phyloP scores from a whole-genome alignment of 495 filamentous ascomycete species.

The Rusavskia elegans region DNA sequence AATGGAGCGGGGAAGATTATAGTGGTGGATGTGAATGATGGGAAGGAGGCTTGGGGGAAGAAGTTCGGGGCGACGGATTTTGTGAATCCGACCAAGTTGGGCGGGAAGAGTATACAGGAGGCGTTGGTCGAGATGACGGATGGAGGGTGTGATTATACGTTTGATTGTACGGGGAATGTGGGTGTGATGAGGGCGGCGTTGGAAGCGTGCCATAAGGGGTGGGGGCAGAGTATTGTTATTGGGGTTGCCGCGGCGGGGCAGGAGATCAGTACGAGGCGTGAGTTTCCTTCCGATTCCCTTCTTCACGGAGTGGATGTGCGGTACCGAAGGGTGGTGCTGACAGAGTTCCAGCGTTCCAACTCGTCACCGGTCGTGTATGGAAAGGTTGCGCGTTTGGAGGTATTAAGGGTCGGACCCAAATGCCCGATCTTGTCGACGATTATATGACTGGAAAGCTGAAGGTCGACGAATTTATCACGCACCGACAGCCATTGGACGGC shows the following conservation, averaged over 20 bases:
- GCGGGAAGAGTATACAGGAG: constrained; percentile 65
- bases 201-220: constrained; percentile 98
- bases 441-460: constrained; percentile 82
- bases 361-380: constrained; percentile 95
- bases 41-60: constrained; percentile 77
- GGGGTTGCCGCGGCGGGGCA: constrained; percentile 95
- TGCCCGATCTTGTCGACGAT: constrained; percentile 76
- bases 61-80: constrained; percentile 97
- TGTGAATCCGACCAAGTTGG: constrained; percentile 76
- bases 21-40: constrained; percentile 84
- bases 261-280: constrained; percentile 91
- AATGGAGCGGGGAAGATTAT: constrained; percentile 82
- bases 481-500: constrained; percentile 59
- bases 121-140: constrained; percentile 97
- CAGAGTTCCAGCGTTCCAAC: constrained; percentile 66
- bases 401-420: constrained; percentile 90
- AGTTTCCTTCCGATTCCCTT: constrained; percentile 23
- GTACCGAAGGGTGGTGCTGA: constrained; percentile 2
- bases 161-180: constrained; percentile 97
- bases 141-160: constrained; percentile 96
- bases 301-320: not conserved
- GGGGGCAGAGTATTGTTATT: constrained; percentile 96
- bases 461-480: constrained; percentile 99
- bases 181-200: constrained; percentile 90
- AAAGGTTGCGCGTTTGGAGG: constrained; percentile 95